These are phyloP conservation scores for Candida albicans DNA, from an alignment of 1,139 yeast genomes.

Conservation along the genomic window DNA sequence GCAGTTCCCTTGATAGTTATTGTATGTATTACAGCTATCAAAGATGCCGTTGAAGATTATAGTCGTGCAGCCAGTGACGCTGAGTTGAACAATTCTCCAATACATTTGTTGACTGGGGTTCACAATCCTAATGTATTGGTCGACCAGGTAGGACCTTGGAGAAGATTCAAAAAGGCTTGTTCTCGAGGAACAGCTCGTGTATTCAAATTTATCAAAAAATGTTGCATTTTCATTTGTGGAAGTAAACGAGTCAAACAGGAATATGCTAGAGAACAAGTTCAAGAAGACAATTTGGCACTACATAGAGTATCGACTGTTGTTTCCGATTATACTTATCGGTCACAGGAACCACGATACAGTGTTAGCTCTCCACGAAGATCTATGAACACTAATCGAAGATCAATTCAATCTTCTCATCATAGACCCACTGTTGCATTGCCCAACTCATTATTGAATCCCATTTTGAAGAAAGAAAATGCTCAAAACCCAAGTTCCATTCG, in stretches of 20 bases:
- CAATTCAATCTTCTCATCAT: constrained; percentile 13
- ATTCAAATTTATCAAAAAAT: constrained; percentile 24
- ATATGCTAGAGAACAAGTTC: constrained; percentile 25
- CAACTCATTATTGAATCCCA: constrained; percentile 39
- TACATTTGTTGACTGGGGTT: constrained; percentile 72
- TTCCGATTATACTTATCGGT: constrained; percentile 30
- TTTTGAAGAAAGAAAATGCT: constrained; percentile 22
- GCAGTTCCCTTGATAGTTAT: constrained; percentile 94
- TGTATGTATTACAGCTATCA: constrained; percentile 82
- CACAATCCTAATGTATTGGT: constrained; percentile 76
- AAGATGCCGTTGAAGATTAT: constrained; percentile 94
- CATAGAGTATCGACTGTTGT: constrained; percentile 42
- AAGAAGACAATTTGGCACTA: constrained; percentile 30
- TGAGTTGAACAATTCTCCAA: constrained; percentile 84
- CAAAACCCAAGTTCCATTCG: constrained; percentile 14
- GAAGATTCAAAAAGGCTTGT: constrained; percentile 56
- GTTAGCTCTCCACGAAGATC: constrained; percentile 12
- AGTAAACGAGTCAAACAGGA: constrained; percentile 29
- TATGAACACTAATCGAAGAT: constrained; percentile 11
- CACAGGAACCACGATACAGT: constrained; percentile 17
- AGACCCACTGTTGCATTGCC: constrained; percentile 16
- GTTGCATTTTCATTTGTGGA: constrained; percentile 29
- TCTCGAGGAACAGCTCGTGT: constrained; percentile 22
- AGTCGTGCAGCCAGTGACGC: constrained; percentile 77
- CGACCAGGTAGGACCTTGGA: constrained; percentile 64